phyloP scores from a whole-genome alignment of 148 eudicot species.

The Rhododendron williamsianum region DNA sequence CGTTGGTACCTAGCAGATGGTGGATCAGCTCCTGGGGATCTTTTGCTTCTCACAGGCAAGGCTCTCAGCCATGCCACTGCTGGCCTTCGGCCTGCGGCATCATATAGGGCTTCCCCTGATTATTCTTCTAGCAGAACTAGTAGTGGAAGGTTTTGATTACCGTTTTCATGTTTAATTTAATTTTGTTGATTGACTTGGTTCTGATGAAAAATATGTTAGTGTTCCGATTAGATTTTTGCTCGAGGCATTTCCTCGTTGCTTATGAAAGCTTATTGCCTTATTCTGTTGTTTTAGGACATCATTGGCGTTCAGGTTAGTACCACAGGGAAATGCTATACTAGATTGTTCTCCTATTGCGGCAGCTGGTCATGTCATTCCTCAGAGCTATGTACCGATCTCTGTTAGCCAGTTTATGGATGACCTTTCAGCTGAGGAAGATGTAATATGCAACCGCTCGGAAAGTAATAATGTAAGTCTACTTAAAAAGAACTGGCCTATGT shows the following conservation, averaged over 20 bases:
- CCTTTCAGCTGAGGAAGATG: slow-evolving; percentile 73
- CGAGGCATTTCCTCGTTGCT: not conserved
- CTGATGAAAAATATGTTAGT: not conserved
- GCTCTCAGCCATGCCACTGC: slow-evolving; percentile 92
- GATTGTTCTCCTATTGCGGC: slow-evolving; percentile 68
- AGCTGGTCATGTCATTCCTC: slow-evolving; percentile 89
- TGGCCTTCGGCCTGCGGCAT: slow-evolving; percentile 81
- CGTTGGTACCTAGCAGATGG: slow-evolving; percentile 87
- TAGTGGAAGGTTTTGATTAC: slow-evolving; percentile 61
- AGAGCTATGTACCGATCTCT: slow-evolving; percentile 69
- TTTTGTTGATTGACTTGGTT: slow-evolving; percentile 11
- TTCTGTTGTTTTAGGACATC: slow-evolving; percentile 55
- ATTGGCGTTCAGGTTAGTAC: slow-evolving; percentile 79
- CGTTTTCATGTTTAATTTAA: not conserved
- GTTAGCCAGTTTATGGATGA: slow-evolving; percentile 96
- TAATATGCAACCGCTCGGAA: slow-evolving; percentile 44
- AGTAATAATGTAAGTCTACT: slow-evolving; percentile 46
- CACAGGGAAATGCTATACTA: slow-evolving; percentile 74
- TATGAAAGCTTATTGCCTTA: slow-evolving; percentile 3
- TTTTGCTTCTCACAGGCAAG: slow-evolving; percentile 72
- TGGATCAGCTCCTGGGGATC: slow-evolving; percentile 58
- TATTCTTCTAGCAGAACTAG: slow-evolving; percentile 25
- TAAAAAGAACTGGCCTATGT: not conserved
- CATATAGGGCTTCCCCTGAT: slow-evolving; percentile 56
- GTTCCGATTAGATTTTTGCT: not conserved